Percentiles rank a stretch among this genome's conserved stretches.
Evolutionary conservation across 2,329 filamentous ascomycete genomes (phyloP).

Genomic region (Colletotrichum shisoi): DNA sequence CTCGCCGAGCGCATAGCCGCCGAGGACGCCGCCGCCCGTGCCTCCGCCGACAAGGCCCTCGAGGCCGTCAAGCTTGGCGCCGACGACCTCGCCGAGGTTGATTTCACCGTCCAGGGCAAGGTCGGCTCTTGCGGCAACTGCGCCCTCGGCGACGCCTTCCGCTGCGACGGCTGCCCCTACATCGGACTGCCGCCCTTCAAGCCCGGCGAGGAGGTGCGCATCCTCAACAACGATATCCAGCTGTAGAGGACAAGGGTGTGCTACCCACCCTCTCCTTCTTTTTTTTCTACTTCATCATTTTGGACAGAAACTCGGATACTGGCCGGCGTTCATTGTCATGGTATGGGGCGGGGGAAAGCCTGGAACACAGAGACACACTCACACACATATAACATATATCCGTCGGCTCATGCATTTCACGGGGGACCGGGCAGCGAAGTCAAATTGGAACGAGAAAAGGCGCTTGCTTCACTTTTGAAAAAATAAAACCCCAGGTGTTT

Average conservation of each 20-base stretch:
- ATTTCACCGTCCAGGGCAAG: constrained; percentile 98
- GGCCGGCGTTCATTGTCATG: constrained; percentile 16
- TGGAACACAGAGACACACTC: neutral
- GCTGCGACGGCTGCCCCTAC: constrained; percentile 78
- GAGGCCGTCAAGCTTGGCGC: constrained; percentile 72
- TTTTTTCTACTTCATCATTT: neutral
- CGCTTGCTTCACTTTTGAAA: constrained; percentile 6
- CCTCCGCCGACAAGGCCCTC: constrained; percentile 71
- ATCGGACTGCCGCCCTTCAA: constrained; percentile 95
- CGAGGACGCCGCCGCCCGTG: constrained; percentile 68
- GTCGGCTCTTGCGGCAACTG: constrained; percentile 95
- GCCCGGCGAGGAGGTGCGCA: constrained; percentile 89
- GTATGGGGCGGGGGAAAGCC: neutral
- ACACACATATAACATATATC: constrained; percentile 2
- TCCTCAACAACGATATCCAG: constrained; percentile 87
- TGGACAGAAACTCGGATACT: neutral
- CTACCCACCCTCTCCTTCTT: no score
- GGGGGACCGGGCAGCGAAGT: neutral
- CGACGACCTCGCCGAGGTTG: constrained; percentile 86
- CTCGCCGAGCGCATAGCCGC: constrained; percentile 72
- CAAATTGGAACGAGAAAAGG: neutral
- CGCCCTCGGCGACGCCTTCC: constrained; percentile 88
- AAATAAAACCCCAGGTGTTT: constrained; percentile 11
- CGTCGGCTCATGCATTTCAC: constrained; percentile 5
- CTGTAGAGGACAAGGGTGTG: constrained; percentile 58